Percentiles rank a stretch among this genome's conserved stretches.
Conservation (phyloP, 257 asterid species). For the Petunia axillaris region DNA sequence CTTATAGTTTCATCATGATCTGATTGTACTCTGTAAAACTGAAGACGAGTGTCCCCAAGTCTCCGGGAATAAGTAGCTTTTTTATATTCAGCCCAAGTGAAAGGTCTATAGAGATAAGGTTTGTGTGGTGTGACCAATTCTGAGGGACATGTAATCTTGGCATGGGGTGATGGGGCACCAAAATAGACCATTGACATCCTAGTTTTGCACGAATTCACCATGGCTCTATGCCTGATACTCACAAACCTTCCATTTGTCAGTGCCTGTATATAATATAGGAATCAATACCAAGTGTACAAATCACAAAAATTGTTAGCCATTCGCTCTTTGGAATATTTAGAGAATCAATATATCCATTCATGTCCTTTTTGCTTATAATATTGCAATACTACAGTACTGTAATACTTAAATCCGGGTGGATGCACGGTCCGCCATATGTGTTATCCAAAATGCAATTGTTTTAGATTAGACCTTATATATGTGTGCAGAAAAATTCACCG, state of each 20-base stretch:
- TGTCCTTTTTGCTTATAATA: no score
- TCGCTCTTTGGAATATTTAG: not conserved
- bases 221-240: slow-evolving; percentile 70
- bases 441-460: no score
- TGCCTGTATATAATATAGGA: slow-evolving; percentile 38
- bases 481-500: no score
- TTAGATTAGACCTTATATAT: no score
- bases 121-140: slow-evolving; percentile 35
- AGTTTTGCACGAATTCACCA: slow-evolving; percentile 44
- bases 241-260: slow-evolving; percentile 68
- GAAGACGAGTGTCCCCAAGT: slow-evolving; percentile 50
- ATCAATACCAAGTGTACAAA: not conserved
- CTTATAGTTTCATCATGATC: not conserved
- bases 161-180: slow-evolving; percentile 60
- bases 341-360: not conserved
- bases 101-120: slow-evolving; percentile 48
- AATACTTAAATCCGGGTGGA: no score
- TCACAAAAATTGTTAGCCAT: not conserved
- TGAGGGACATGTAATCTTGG: slow-evolving; percentile 44
- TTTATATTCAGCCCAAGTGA: slow-evolving; percentile 64
- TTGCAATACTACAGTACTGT: no score
- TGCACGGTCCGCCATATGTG: no score
- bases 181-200: slow-evolving; percentile 71
- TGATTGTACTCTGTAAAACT: slow-evolving; percentile 30
- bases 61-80: slow-evolving; percentile 35